phyloP scores from a whole-genome alignment of 2,329 filamentous ascomycete species.

The Rhynchosporium secalis region DNA sequence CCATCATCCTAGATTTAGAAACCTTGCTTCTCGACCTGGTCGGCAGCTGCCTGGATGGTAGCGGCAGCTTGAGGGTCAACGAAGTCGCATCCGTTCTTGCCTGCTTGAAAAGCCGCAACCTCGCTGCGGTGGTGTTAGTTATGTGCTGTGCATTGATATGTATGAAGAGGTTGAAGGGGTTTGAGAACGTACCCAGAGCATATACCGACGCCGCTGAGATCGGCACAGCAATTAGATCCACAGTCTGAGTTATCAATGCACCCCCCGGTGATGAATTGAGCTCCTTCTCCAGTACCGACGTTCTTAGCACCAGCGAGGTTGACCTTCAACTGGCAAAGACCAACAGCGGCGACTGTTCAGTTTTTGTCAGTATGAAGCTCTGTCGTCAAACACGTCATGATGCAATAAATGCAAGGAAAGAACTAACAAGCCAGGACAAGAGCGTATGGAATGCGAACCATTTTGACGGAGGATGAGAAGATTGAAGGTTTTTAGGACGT shows the following conservation, averaged over 20 bases:
- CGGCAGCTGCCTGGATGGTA: slow-evolving; percentile 30
- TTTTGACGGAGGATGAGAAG: slow-evolving; percentile 33
- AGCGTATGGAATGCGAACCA: slow-evolving; percentile 41
- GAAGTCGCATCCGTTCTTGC: slow-evolving; percentile 44
- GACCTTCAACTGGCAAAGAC: slow-evolving; percentile 35
- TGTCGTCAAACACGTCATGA: neutral
- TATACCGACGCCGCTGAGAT: slow-evolving; percentile 38
- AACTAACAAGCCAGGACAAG: slow-evolving; percentile 39
- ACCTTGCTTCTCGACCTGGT: slow-evolving; percentile 39
- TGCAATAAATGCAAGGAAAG: neutral
- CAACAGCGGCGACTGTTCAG: slow-evolving; percentile 38
- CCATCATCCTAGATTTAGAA: slow-evolving; percentile 32
- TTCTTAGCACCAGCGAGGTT: slow-evolving; percentile 41
- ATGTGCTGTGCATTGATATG: neutral
- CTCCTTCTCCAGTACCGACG: slow-evolving; percentile 40
- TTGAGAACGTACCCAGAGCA: slow-evolving; percentile 36
- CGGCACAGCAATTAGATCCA: slow-evolving; percentile 40
- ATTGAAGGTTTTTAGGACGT: slow-evolving; percentile 10
- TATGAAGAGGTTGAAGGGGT: no score
- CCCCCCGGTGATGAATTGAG: slow-evolving; percentile 44
- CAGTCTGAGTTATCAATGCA: slow-evolving; percentile 42
- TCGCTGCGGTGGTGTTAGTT: slow-evolving; percentile 17
- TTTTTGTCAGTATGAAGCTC: slow-evolving; percentile 5
- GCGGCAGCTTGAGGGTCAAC: slow-evolving; percentile 41
- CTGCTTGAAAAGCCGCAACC: slow-evolving; percentile 42